Base-by-base conservation (phyloP, 1,284 basidiomycete species). In the Apiotrichum mycotoxinovorans region DNA sequence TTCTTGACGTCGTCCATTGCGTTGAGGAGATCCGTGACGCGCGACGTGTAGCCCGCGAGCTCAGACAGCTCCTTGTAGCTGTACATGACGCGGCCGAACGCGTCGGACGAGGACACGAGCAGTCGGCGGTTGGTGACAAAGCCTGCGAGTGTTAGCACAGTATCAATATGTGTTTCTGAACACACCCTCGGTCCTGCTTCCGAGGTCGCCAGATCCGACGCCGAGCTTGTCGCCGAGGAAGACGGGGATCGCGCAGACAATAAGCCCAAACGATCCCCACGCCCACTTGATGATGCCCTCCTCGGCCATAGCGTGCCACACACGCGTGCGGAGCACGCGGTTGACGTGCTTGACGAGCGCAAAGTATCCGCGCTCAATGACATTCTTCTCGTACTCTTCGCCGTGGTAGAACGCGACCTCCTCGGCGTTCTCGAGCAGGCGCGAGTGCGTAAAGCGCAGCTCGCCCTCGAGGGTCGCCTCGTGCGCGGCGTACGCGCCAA, bases 261-360 rank as follows among this genome's bases (percentile, higher is more conserved):
- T 83, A 27, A 98, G 86, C 25, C 94, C 94, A 70, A 96, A 88
- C 70, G 87, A 88, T 64, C 94, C 94, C 95, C 95, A 98, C 17
- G 94, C 73, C 94, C 94, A 95, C 77, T 98, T 98, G 70, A 98
- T 88, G 56, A 98, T 87, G 2, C 92, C 92, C 75, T 98, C 95
- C 73, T 97, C 93, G 10, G 87, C 83, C 77, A 93, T 91, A 2
- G 88, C 87, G 75, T 96, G 92, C 85, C 88, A 91, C 81, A 95
- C 89, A 30, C 88, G 82, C 59, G 88, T 86, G 44, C 83, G 79
- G 67, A 95, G 81, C 3, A 96, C 87, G 55, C 84, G 83, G 69
- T 90, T 89, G 74, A 94, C 88, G 68, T 98, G 95, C 73, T 87
- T 88, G 64, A 97, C 83, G 30, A 96, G 81, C 5, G 85, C 85